Evolutionary conservation across 2,329 filamentous ascomycete genomes (phyloP).

Genomic region (Cladorrhinum sp.): DNA sequence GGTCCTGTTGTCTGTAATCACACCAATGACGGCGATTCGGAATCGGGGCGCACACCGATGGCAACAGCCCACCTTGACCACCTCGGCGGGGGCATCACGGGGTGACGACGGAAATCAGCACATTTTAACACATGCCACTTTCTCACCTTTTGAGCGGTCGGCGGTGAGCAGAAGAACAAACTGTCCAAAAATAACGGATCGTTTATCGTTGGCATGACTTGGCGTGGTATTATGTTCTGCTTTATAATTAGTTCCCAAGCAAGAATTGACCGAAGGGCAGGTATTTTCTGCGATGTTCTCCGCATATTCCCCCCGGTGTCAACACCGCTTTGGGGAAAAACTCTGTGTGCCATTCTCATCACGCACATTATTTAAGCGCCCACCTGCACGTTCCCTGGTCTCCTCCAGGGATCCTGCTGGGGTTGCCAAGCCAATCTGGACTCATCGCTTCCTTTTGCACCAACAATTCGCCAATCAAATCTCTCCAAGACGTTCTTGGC

Average conservation of each 20-base stretch:
- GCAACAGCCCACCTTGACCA: neutral
- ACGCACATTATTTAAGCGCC: conserved; percentile 17
- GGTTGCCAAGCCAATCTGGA: conserved; percentile 18
- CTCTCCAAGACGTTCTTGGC: conserved; percentile 2
- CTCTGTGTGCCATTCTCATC: neutral
- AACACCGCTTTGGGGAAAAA: neutral
- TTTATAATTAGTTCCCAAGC: neutral
- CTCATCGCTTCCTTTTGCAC: neutral
- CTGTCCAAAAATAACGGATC: neutral
- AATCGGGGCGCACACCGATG: neutral
- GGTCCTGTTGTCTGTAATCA: no score
- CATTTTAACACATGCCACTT: neutral
- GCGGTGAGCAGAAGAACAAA: neutral
- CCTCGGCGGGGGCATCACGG: neutral
- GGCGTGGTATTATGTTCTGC: neutral
- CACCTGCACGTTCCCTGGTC: conserved; percentile 13
- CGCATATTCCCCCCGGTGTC: neutral
- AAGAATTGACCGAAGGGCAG: no score
- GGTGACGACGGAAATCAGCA: neutral
- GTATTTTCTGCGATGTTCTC: neutral
- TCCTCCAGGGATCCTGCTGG: conserved; percentile 6
- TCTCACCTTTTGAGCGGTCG: neutral
- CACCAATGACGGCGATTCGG: neutral
- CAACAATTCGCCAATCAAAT: conserved; percentile 14
- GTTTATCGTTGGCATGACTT: neutral